Percentiles rank a stretch among this genome's conserved stretches.
phyloP scores from a whole-genome alignment of 306 rosid genomes.

The Quercus robur region DNA sequence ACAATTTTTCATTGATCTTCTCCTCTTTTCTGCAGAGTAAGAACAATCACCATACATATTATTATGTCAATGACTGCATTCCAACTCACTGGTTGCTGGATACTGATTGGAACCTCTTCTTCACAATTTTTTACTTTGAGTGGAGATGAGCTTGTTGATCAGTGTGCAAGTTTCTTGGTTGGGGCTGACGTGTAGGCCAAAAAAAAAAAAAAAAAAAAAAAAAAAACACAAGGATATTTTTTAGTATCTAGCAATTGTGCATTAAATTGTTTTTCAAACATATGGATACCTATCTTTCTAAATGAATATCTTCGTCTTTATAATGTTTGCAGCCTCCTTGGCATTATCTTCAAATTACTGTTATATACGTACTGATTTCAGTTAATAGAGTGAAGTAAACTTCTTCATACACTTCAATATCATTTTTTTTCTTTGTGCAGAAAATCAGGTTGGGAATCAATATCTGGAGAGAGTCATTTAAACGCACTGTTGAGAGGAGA shows the following conservation, averaged over 20 bases:
- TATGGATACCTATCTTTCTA: neutral
- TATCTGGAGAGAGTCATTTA: conserved; percentile 48
- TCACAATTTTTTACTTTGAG: neutral
- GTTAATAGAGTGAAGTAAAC: neutral
- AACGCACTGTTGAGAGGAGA: conserved; percentile 40
- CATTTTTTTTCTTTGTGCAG: conserved; percentile 30
- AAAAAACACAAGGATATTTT: no score
- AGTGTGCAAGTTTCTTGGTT: neutral
- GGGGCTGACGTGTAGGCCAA: no score
- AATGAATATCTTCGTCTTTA: neutral
- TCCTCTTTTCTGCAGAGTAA: conserved; percentile 54
- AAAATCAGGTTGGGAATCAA: conserved; percentile 55
- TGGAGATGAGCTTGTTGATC: neutral
- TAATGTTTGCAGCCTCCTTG: conserved; percentile 1
- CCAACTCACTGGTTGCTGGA: no score
- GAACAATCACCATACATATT: conserved; percentile 8
- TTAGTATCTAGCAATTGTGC: neutral
- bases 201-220: no score
- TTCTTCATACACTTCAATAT: neutral
- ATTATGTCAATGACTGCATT: neutral
- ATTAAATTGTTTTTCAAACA: neutral
- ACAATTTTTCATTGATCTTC: conserved; percentile 44
- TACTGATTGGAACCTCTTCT: neutral
- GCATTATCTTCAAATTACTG: neutral
- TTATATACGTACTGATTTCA: neutral